Conservation (phyloP, 2,329 filamentous ascomycete species). For the Aspergillus nomiae region DNA sequence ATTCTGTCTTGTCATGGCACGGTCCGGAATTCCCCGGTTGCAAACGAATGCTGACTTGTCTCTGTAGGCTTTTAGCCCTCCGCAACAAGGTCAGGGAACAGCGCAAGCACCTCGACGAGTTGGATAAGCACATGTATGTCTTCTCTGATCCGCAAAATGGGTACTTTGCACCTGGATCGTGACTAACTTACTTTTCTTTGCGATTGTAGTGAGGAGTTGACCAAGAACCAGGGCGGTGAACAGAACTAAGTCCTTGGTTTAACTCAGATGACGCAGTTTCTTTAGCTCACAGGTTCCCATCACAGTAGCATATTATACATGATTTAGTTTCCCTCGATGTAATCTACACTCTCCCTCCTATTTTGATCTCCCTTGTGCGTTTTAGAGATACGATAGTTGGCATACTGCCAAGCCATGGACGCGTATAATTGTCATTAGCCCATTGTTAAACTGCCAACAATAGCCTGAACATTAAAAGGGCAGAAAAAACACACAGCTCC, state of each 20-base stretch:
- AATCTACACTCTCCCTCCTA: slow-evolving; percentile 12
- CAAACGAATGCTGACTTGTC: slow-evolving; percentile 10
- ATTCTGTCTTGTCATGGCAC: neutral
- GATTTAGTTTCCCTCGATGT: slow-evolving; percentile 13
- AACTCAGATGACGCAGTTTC: neutral
- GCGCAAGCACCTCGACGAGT: slow-evolving; percentile 78
- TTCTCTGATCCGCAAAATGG: neutral
- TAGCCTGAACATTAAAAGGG: neutral
- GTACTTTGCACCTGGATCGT: neutral
- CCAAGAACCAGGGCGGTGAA: slow-evolving; percentile 71
- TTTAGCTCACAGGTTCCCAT: neutral
- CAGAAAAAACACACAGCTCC: neutral
- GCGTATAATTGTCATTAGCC: slow-evolving; percentile 5
- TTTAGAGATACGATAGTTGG: neutral
- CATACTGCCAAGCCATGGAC: neutral
- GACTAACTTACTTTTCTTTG: neutral
- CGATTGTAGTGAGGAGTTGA: slow-evolving; percentile 69
- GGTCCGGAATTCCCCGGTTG: neutral
- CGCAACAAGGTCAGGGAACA: slow-evolving; percentile 71
- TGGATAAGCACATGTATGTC: slow-evolving; percentile 82
- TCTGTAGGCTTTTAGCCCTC: slow-evolving; percentile 65
- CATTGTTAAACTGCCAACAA: slow-evolving; percentile 3
- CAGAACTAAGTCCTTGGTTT: slow-evolving; percentile 36
- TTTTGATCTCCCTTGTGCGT: neutral
- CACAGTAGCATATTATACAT: neutral